Evolutionary conservation across 2,329 filamentous ascomycete species (phyloP).

Genomic region (Penicillium frequentans): DNA sequence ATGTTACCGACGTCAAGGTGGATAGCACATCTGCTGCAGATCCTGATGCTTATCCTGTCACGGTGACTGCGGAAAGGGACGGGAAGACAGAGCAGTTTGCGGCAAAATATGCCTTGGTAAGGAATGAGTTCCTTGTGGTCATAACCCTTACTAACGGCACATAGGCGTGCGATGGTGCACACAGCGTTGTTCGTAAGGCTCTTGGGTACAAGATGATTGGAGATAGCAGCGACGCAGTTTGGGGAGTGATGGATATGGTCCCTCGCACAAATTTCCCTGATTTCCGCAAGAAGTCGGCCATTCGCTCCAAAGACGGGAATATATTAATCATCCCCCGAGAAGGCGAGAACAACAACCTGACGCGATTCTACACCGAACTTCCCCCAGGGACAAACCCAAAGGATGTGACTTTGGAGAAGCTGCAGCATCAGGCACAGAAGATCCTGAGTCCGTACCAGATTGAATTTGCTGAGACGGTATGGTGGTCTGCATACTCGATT

Average conservation of each 20-base stretch:
- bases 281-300: slow-evolving; percentile 51
- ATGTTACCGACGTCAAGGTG: slow-evolving; percentile 53
- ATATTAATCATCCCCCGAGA: slow-evolving; percentile 56
- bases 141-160: neutral
- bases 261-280: slow-evolving; percentile 52
- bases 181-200: slow-evolving; percentile 40
- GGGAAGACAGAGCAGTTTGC: slow-evolving; percentile 43
- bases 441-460: slow-evolving; percentile 58
- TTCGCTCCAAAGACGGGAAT: slow-evolving; percentile 49
- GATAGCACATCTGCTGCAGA: slow-evolving; percentile 43
- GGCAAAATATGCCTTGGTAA: slow-evolving; percentile 55
- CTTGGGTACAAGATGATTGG: slow-evolving; percentile 57
- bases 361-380: slow-evolving; percentile 64
- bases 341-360: slow-evolving; percentile 55
- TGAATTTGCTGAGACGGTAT: slow-evolving; percentile 57
- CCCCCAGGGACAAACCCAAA: slow-evolving; percentile 51
- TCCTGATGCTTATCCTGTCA: slow-evolving; percentile 45
- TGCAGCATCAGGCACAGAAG: slow-evolving; percentile 53
- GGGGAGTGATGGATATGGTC: slow-evolving; percentile 58
- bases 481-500: slow-evolving; percentile 73
- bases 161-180: slow-evolving; percentile 52
- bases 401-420: slow-evolving; percentile 53
- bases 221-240: slow-evolving; percentile 58
- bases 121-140: slow-evolving; percentile 16
- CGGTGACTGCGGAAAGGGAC: slow-evolving; percentile 44